Evolutionary conservation across 2,329 filamentous ascomycete genomes (phyloP).

Genomic region (Aureobasidium sp.): DNA sequence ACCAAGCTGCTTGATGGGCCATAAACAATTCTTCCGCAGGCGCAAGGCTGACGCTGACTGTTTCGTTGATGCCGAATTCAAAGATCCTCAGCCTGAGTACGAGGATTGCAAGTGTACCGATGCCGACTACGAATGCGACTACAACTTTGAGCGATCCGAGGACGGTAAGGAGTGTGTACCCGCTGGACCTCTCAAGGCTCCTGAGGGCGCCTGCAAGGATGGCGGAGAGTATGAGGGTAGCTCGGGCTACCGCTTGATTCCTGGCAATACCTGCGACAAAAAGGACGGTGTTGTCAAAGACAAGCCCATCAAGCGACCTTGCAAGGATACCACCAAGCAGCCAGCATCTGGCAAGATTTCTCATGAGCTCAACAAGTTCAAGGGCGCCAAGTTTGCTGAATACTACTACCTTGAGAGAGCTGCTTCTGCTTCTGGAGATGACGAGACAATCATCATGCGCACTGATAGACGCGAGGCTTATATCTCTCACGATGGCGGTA

Average conservation of each 20-base stretch:
- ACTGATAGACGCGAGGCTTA: constrained; percentile 69
- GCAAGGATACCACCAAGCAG: constrained; percentile 64
- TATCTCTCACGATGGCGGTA: constrained; percentile 88
- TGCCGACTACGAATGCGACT: constrained; percentile 95
- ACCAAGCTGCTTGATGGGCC: constrained; percentile 94
- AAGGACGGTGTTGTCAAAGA: constrained; percentile 46
- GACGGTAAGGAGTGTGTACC: constrained; percentile 73
- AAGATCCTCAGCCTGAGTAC: constrained; percentile 75
- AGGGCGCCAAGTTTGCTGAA: constrained; percentile 60
- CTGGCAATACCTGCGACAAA: constrained; percentile 59
- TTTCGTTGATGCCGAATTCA: constrained; percentile 88
- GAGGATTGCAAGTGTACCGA: constrained; percentile 85
- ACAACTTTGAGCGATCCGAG: constrained; percentile 79
- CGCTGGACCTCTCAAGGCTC: constrained; percentile 67
- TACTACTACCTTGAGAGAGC: constrained; percentile 84
- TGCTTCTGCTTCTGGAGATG: constrained; percentile 66
- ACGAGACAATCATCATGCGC: constrained; percentile 78
- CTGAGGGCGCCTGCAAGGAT: constrained; percentile 78
- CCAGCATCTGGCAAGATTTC: constrained; percentile 74
- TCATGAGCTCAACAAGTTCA: constrained; percentile 68
- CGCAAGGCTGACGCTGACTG: constrained; percentile 91
- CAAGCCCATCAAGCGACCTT: constrained; percentile 73
- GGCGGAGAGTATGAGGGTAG: constrained; percentile 82
- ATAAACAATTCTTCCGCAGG: constrained; percentile 87
- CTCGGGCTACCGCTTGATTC: constrained; percentile 93